Base-by-base conservation (phyloP, 1,284 basidiomycete species). In the Fomitopsis schrenkii region DNA sequence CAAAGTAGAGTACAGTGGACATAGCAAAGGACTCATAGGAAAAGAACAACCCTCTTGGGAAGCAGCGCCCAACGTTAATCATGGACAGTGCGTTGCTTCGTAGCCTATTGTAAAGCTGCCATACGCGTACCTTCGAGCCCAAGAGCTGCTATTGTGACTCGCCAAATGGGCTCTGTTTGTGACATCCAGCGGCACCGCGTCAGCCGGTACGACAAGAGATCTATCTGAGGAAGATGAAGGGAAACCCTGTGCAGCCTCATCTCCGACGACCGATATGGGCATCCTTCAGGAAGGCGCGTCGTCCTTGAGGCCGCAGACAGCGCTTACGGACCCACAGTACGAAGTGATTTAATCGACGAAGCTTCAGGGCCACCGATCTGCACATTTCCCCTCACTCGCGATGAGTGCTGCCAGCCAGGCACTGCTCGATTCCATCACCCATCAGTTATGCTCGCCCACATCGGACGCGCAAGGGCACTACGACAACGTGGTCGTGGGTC, bases 181-280 rank as follows among this genome's bases (percentile, higher is more conserved):
- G 26, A n/a, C n/a, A 33, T 54, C 28, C 6, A 54, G 30, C 44
- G 59, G 52, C 30, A 55, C 7, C 59, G 12, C 36, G 53, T 59
- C 58, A 59, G 38, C 38, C 53, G 52, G 40, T 33, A 38, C 17
- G 41, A 40, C 53, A 54, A 38, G 52, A 55, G 42, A 38, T 46
- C 33, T 12, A 60, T 46, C 53, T 48, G 35, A 50, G 30, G 26
- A 48, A 54, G 26, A 57, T 35, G 42, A 53, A 52, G 48, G 48
- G 46, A n/a, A 19, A 33, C 53, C 59, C 50, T 52, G 40, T 36
- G 35, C 30, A 30, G 26, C 22, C 4, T 36, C 35, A 46, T 26
- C 38, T 55, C 59, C 59, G 48, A 57, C 38, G 55, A 53, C 59
- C 33, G 55, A 61, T 61, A n/a, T 52, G 45, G 55, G 36, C 8